Conservation (phyloP, 768 basidiomycete genomes). For the Clitopilus passeckerianus region DNA sequence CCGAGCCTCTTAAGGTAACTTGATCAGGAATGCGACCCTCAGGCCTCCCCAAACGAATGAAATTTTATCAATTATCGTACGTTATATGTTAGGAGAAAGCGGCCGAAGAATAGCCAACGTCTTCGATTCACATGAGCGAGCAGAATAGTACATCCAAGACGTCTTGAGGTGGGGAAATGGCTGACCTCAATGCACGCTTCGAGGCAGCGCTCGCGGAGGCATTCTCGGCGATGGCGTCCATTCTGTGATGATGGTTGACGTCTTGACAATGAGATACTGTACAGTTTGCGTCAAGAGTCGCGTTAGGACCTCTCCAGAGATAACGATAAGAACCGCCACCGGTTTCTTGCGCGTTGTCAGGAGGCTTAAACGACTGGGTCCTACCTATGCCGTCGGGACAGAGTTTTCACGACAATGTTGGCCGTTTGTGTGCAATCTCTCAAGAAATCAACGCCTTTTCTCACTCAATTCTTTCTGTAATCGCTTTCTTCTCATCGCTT, state of each 20-base stretch:
- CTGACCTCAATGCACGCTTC: background rate
- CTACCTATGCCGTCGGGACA: background rate
- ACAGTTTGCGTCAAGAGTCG: background rate
- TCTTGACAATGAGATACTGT: background rate
- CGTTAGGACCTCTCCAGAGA: background rate
- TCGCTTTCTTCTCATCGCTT: too few species aligned
- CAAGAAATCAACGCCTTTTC: too few species aligned
- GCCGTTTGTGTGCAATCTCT: too few species aligned
- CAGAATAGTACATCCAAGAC: background rate
- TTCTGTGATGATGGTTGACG: background rate
- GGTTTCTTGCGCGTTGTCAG: background rate
- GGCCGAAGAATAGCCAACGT: background rate
- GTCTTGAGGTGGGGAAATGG: background rate
- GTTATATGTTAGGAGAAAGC: background rate
- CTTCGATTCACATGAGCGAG: background rate
- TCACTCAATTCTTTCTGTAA: too few species aligned
- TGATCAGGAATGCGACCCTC: constrained; percentile 4
- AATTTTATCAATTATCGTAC: background rate
- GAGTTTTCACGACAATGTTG: background rate
- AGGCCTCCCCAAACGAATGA: background rate
- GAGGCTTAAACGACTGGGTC: too few species aligned
- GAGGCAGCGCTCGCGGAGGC: background rate
- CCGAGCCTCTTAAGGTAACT: constrained; percentile 9
- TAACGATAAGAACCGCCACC: background rate
- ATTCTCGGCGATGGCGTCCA: background rate